These are phyloP conservation scores for Penicillium sp. DNA, from an alignment of 2,329 filamentous ascomycete species.

Conservation along the genomic window DNA sequence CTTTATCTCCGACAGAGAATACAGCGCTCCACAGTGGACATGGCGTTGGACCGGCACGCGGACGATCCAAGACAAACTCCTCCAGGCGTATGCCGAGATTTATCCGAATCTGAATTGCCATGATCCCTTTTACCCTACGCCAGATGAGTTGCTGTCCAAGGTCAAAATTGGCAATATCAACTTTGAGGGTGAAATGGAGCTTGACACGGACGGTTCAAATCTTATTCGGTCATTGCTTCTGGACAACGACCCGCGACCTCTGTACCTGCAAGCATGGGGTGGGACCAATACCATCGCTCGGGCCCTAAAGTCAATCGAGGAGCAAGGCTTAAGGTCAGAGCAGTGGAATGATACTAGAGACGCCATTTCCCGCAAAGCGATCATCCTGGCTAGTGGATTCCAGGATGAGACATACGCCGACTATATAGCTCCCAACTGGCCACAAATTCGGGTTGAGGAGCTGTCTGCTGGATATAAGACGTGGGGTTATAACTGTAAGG, in stretches of 20 bases:
- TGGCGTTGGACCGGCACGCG: slow-evolving; percentile 19
- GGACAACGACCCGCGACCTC: slow-evolving; percentile 20
- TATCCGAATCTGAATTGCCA: slow-evolving; percentile 17
- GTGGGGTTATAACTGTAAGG: slow-evolving; percentile 18
- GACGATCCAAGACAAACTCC: slow-evolving; percentile 17
- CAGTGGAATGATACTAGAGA: slow-evolving; percentile 11
- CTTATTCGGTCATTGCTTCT: slow-evolving; percentile 14
- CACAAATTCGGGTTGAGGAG: slow-evolving; percentile 13
- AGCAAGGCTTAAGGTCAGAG: slow-evolving; percentile 1
- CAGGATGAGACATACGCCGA: slow-evolving; percentile 16
- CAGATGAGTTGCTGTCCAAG: slow-evolving; percentile 13
- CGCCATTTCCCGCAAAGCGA: slow-evolving; percentile 13
- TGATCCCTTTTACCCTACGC: slow-evolving; percentile 17
- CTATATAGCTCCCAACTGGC: slow-evolving; percentile 16
- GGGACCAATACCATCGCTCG: slow-evolving; percentile 25
- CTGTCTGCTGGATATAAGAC: slow-evolving; percentile 10
- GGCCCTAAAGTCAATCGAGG: slow-evolving; percentile 22
- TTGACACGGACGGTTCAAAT: slow-evolving; percentile 16
- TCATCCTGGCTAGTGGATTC: slow-evolving; percentile 20
- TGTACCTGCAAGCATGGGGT: slow-evolving; percentile 27
- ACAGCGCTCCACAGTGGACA: slow-evolving; percentile 7
- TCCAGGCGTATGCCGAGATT: slow-evolving; percentile 17
- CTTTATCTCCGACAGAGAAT: slow-evolving; percentile 7
- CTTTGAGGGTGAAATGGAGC: slow-evolving; percentile 19
- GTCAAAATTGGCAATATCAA: slow-evolving; percentile 21